Evolutionary conservation across 2,329 filamentous ascomycete species (phyloP).

Genomic region (Rugonectria rugulosa): DNA sequence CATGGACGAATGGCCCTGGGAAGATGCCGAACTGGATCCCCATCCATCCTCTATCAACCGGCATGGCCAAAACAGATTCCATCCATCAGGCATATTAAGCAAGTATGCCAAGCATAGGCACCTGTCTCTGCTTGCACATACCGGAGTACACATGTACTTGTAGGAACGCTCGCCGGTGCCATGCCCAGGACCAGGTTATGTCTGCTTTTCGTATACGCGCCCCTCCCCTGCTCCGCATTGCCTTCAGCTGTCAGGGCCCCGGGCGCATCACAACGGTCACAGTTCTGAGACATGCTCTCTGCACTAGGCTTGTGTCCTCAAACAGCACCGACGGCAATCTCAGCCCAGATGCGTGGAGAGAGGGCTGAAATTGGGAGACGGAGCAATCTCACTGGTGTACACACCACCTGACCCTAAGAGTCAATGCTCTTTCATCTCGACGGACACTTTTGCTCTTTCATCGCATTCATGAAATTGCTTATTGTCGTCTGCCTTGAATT

Average conservation of each 20-base stretch:
- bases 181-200: conserved; percentile 24
- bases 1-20: conserved; percentile 9
- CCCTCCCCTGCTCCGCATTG: conserved; percentile 21
- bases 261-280: conserved; percentile 34
- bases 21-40: conserved; percentile 20
- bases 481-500: conserved; percentile 20
- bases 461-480: conserved; percentile 29
- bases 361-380: conserved; percentile 23
- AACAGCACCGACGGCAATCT: conserved; percentile 40
- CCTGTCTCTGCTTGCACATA: not conserved
- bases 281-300: conserved; percentile 36
- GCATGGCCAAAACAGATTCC: conserved; percentile 13
- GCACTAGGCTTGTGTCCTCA: conserved; percentile 33
- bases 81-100: conserved; percentile 2
- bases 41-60: too few relatives aligned
- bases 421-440: conserved; percentile 1
- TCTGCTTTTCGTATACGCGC: conserved; percentile 22
- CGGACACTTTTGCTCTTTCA: conserved; percentile 12
- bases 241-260: conserved; percentile 24
- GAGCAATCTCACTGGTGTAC: conserved; percentile 1
- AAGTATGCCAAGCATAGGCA: too few relatives aligned
- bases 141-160: too few relatives aligned
- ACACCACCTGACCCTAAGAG: conserved; percentile 21
- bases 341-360: conserved; percentile 34
- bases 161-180: too few relatives aligned